Evolutionary conservation across 441 rosid genomes (phyloP).

Genomic region (Pelargonium myrrhifolium): DNA sequence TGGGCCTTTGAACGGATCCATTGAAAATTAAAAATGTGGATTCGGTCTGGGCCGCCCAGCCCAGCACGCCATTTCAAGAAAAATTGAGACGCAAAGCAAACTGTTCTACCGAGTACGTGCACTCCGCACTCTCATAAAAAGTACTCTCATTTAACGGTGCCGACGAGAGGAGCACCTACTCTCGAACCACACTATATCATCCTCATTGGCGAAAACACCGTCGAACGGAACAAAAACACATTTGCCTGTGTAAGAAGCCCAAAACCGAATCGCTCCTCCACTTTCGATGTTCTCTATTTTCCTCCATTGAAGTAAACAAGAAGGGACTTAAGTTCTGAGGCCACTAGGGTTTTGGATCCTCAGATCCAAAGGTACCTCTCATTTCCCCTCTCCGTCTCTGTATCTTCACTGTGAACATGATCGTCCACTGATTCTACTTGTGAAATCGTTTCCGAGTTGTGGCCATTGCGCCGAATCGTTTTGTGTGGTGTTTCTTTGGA

Average conservation of each 20-base stretch:
- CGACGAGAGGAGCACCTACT: background rate
- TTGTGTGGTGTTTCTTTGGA: background rate
- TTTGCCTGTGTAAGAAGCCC: background rate
- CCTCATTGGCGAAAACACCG: background rate
- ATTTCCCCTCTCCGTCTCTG: constrained; percentile 1
- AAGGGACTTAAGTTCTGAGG: too few relatives aligned
- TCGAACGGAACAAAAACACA: background rate
- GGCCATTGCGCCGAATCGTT: background rate
- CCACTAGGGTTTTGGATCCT: too few relatives aligned
- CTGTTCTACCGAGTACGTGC: background rate
- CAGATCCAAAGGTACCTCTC: background rate
- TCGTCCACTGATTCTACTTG: background rate
- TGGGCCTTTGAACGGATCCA: too few relatives aligned
- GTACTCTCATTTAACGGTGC: background rate
- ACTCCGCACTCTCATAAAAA: background rate
- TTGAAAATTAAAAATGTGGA: too few relatives aligned
- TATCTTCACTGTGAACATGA: background rate
- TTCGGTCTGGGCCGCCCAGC: too few relatives aligned
- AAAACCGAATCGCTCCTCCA: too few relatives aligned
- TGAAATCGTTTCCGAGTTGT: background rate
- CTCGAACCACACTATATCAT: background rate
- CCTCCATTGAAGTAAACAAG: too few relatives aligned
- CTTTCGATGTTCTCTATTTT: too few relatives aligned
- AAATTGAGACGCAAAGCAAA: background rate
- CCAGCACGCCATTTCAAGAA: background rate